Percentiles rank a stretch among this genome's conserved stretches.
Conservation (phyloP, 164 flowering plant species). For the Dillenia suffruticosa region DNA sequence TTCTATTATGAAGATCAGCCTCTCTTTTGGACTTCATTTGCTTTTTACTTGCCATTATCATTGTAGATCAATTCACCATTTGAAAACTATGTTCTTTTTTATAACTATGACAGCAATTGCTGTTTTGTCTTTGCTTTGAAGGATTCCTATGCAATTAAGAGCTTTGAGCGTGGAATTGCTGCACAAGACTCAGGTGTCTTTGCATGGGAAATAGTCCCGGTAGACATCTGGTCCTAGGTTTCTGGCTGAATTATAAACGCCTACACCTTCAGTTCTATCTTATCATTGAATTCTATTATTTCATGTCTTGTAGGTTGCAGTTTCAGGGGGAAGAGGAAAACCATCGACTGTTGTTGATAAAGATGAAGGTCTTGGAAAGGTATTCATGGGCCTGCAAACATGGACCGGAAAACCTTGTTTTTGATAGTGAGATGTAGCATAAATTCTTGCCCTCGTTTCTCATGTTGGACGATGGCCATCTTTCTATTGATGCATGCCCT, state of each 20-base stretch:
- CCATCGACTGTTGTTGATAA: constrained; percentile 46
- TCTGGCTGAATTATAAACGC: too few relatives aligned
- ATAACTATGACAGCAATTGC: too few relatives aligned
- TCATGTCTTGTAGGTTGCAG: constrained; percentile 47
- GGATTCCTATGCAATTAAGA: constrained; percentile 82
- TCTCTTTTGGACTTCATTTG: too few relatives aligned
- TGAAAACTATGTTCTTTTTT: too few relatives aligned
- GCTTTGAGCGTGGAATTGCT: constrained; percentile 92
- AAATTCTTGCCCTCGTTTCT: too few relatives aligned
- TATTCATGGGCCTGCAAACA: constrained; percentile 9
- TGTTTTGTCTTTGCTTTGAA: constrained; percentile 5
- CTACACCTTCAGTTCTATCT: background rate
- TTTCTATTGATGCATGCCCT: too few relatives aligned
- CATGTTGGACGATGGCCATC: too few relatives aligned
- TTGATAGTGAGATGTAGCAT: too few relatives aligned
- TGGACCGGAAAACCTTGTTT: too few relatives aligned
- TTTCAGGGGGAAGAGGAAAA: constrained; percentile 66
- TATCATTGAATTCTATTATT: constrained; percentile 3
- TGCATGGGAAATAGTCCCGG: constrained; percentile 90
- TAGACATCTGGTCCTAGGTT: constrained; percentile 9
- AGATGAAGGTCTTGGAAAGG: constrained; percentile 82
- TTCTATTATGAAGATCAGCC: too few relatives aligned
- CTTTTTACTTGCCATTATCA: too few relatives aligned
- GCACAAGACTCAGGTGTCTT: constrained; percentile 72
- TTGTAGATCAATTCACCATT: too few relatives aligned